phyloP scores from a whole-genome alignment of 768 basidiomycete species.

The Russula virescens region DNA sequence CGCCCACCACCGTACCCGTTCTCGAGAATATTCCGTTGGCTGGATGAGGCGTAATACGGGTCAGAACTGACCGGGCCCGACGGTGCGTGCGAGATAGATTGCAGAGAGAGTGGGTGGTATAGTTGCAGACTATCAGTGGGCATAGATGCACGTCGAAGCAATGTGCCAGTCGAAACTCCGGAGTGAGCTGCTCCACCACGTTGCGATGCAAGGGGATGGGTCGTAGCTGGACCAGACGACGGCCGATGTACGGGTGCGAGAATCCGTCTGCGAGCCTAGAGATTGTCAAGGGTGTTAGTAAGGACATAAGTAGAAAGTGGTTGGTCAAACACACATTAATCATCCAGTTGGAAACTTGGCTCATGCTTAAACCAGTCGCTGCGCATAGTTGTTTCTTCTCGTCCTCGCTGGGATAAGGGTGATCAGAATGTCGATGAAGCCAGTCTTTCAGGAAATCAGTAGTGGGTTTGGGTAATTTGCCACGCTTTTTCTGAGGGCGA shows the following conservation, averaged over 20 bases:
- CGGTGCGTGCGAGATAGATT: conserved; percentile 37
- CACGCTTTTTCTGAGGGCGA: conserved; percentile 74
- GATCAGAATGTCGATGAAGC: conserved; percentile 83
- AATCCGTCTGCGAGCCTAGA: conserved; percentile 73
- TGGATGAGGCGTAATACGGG: conserved; percentile 17
- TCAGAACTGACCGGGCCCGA: conserved; percentile 20
- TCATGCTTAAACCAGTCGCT: conserved; percentile 82
- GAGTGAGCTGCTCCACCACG: conserved; percentile 22
- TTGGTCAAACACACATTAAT: conserved; percentile 57
- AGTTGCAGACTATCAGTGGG: conserved; percentile 67
- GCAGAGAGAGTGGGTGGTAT: conserved; percentile 74
- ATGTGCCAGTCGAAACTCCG: conserved; percentile 22
- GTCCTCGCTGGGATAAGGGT: conserved; percentile 84
- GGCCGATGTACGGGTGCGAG: conserved; percentile 77
- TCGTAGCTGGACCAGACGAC: conserved; percentile 71
- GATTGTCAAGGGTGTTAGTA: conserved; percentile 19
- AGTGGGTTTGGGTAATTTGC: conserved; percentile 86
- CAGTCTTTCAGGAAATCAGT: conserved; percentile 86
- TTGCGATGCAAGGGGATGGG: conserved; percentile 55
- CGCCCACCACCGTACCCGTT: conserved; percentile 17
- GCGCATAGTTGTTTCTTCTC: conserved; percentile 88
- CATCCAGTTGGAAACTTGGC: conserved; percentile 92
- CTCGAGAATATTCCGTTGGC: conserved; percentile 20
- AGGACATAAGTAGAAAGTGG: conserved; percentile 7
- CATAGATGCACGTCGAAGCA: conserved; percentile 55